Base-by-base conservation (phyloP, 1,284 basidiomycete genomes). In the Trametes versicolor region DNA sequence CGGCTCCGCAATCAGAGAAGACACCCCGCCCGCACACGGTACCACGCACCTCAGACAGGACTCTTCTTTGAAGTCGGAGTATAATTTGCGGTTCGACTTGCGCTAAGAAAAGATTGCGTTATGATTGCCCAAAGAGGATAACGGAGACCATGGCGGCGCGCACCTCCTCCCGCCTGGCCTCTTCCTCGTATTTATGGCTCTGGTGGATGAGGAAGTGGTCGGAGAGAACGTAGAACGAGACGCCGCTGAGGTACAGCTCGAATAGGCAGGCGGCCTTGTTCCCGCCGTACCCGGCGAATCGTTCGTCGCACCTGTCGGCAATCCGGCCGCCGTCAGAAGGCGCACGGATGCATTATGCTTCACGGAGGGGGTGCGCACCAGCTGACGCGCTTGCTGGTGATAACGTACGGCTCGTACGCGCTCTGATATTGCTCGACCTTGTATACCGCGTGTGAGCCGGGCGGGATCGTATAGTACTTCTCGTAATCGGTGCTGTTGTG, bases 171-270 rank as follows among this genome's bases (percentile, higher is more conserved):
- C 84, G 85, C 10, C 93, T 82, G 9, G 85, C 87, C 52, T 82
- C 81, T 75, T 95, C 93, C 71, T 93, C 92, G 73, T 95, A 95
- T 15, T 81, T 78, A 71, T 96, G 94, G 66, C 87, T 92, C 78
- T 94, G 93, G 74, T 95, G 94, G 51, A 95, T 87, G 61, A 96
- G 81, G 73, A 95, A 95, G 76, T 96, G 93, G 74, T 95, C 93
- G 6, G 90, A 82, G 21, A 95, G 83, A 39, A 96, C 92, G 74
- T 90, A 93, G 76, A 89, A 94, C 12, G 89, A 88, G 49, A 94
- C 85, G 2, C 88, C 88, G 21, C 85, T 84, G 36, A 90, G 75
- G 74, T 87, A 87, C 77, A 90, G 84, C 72, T 88, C 87, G 72
- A 85, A 90, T 25, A 90, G 75, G 70, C 89, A 90, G 9, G 87